Base-by-base conservation (phyloP, 768 basidiomycete species). In the Termitomyces sp. region DNA sequence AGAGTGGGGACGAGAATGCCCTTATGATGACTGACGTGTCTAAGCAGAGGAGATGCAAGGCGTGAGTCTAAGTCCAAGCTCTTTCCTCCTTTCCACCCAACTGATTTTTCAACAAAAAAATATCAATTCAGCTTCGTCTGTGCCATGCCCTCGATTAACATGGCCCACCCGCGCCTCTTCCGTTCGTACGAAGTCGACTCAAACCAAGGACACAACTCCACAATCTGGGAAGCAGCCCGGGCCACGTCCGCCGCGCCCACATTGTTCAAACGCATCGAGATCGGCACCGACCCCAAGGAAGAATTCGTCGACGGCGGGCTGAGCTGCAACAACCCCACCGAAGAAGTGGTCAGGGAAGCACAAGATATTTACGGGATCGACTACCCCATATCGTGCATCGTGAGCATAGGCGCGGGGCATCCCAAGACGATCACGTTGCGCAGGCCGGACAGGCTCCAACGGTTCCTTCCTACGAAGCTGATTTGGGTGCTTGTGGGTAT, bases 141-240 rank as follows among this genome's bases (percentile, higher is more conserved):
- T 20, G 64, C 61, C 20, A 62, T 57, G 42, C 24, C 55, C 35
- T 55, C 61, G 5, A 8, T 12, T 0, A 57, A 64, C 32, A 51
- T 51, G 59, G 33, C 32, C 2, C 38, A 44, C 9, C 63, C 64
- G 0, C 53, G 53, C 3, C 63, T 63, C n/a, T 63, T 67, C 58
- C 62, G 66, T 16, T 64, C 64, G 2, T 64, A 64, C 57, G 2
- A 49, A 6, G 53, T 42, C 22, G 50, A 3, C n/a, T 45, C 20
- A 1, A 40, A 65, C 32, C 22, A 60, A 35, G 40, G 28, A 1
- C 45, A 55, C 51, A 56, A 59, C 15, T 67, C 68, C 39, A 62
- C 50, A 24, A 73, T 73, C n/a, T 73, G 72, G 72, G 68, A 74
- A 50, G 70, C 70, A 5, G 69, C 66, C 7, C 67, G 72, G 4